Percentiles rank a stretch among this genome's conserved stretches.
These are phyloP conservation scores for Russula griseocarnosa DNA, from an alignment of 768 basidiomycete genomes.

Conservation along the genomic window DNA sequence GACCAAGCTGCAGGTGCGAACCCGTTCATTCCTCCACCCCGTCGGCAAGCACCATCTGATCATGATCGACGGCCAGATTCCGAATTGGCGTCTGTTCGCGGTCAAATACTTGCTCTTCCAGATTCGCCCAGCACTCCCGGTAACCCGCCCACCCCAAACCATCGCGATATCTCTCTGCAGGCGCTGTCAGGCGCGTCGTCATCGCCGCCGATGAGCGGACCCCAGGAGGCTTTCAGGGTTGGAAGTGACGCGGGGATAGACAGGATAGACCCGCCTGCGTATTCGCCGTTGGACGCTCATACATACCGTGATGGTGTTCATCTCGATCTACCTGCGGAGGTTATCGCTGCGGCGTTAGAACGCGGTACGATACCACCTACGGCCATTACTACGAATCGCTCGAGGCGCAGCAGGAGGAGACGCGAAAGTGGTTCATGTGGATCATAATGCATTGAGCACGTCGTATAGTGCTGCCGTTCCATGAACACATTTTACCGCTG, in stretches of 20 bases:
- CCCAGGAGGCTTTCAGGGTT: conserved; percentile 15
- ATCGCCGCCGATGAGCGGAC: conserved; percentile 9
- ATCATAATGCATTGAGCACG: conserved; percentile 7
- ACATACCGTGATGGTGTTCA: conserved; percentile 86
- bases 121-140: conserved; percentile 69
- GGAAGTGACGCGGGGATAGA: conserved; percentile 40
- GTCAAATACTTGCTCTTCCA: conserved; percentile 54
- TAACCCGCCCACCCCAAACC: conserved; percentile 82
- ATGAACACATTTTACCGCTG: conserved; percentile 9
- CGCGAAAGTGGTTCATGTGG: conserved; percentile 37
- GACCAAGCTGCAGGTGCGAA: conserved; percentile 71
- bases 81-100: conserved; percentile 57
- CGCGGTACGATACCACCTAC: conserved; percentile 59
- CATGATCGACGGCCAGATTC: conserved; percentile 60
- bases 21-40: conserved; percentile 72
- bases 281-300: conserved; percentile 85
- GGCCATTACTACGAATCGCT: conserved; percentile 48
- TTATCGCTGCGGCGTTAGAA: conserved; percentile 86
- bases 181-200: conserved; percentile 43
- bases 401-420: conserved; percentile 49
- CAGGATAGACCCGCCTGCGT: conserved; percentile 75
- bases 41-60: conserved; percentile 57
- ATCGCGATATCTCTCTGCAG: conserved; percentile 77
- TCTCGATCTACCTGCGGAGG: conserved; percentile 87
- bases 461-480: conserved; percentile 16